Evolutionary conservation across 352 stramenopile genomes (phyloP).

Genomic region (Blastocystis sp.): DNA sequence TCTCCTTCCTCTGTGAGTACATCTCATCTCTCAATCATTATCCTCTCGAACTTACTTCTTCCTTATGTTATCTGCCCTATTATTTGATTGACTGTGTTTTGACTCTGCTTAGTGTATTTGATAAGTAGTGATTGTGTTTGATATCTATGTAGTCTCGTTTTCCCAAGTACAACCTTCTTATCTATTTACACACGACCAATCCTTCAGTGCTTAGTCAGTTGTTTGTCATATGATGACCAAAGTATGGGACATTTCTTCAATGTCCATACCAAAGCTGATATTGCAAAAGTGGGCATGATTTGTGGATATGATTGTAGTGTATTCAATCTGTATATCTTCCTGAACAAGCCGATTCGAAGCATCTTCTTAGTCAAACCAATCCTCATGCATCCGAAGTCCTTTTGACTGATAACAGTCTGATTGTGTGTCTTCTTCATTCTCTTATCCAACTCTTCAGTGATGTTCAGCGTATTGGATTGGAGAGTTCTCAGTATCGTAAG

Average conservation of each 20-base stretch:
- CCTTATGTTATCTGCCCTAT: neutral
- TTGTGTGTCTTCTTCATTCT: neutral
- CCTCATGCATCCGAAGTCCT: neutral
- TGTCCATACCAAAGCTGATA: slow-evolving; percentile 23
- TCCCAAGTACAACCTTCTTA: neutral
- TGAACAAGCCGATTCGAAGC: neutral
- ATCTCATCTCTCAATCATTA: neutral
- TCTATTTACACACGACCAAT: neutral
- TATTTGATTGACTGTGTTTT: neutral
- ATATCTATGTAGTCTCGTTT: neutral
- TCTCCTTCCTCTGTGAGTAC: neutral
- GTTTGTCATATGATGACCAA: neutral
- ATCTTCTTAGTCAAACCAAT: neutral
- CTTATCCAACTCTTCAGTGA: slow-evolving; percentile 39
- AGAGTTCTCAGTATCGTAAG: slow-evolving; percentile 37
- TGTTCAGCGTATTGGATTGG: slow-evolving; percentile 5
- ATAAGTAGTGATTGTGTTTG: neutral
- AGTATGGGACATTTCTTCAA: slow-evolving; percentile 13
- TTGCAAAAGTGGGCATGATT: neutral
- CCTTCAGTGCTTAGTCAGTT: neutral
- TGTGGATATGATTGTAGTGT: neutral
- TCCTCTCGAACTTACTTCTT: neutral
- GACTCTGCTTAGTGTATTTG: neutral
- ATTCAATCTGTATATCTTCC: slow-evolving; percentile 5
- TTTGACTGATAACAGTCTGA: neutral